Conservation (phyloP, 345 rosid species). For the Euphorbia lathyris region DNA sequence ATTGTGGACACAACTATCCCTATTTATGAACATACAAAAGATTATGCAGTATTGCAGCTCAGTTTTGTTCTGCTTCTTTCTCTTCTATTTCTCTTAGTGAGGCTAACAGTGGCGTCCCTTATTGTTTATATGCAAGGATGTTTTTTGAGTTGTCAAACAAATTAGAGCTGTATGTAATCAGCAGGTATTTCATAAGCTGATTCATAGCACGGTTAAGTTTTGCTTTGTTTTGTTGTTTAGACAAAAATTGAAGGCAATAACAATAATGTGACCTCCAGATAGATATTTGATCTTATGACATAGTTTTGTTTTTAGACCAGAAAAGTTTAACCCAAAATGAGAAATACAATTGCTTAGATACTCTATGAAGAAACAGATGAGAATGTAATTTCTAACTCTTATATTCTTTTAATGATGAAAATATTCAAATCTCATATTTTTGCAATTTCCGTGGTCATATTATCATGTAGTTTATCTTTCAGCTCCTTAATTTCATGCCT, state of each 20-base stretch:
- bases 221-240: too few species aligned
- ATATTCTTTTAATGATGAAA: too few species aligned
- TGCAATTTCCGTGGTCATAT: too few species aligned
- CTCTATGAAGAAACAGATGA: neutral
- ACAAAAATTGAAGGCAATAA: neutral
- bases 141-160: neutral
- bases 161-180: neutral
- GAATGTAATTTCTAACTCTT: too few species aligned
- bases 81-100: constrained; percentile 67
- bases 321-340: neutral
- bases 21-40: neutral
- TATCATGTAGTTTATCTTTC: too few species aligned
- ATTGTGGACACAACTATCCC: neutral
- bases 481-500: too few species aligned
- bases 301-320: too few species aligned
- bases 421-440: too few species aligned
- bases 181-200: neutral
- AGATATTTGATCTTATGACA: neutral
- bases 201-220: neutral
- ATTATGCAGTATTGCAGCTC: constrained; percentile 48
- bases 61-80: constrained; percentile 81
- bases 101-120: constrained; percentile 53
- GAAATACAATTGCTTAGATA: neutral
- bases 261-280: neutral
- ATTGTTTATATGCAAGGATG: constrained; percentile 82